phyloP scores from a whole-genome alignment of 1,284 basidiomycete genomes.

The Malassezia pachydermatis region DNA sequence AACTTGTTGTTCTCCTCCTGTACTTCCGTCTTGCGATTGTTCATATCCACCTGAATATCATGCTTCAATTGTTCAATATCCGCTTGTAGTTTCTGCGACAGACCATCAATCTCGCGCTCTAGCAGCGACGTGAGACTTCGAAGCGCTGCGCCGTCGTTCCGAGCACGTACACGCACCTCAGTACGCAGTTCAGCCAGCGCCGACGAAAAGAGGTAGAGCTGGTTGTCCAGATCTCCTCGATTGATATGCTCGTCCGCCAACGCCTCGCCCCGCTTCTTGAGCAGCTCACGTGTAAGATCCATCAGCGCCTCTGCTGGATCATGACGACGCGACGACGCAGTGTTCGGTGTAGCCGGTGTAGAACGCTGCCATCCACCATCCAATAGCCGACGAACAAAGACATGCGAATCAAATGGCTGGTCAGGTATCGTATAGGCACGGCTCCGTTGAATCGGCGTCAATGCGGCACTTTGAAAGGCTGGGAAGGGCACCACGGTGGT shows the following conservation, averaged over 20 bases:
- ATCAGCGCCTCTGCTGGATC: slow-evolving; percentile 55
- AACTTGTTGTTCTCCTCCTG: slow-evolving; percentile 73
- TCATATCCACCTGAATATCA: slow-evolving; percentile 92
- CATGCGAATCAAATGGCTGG: slow-evolving; percentile 41
- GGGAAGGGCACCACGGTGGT: neutral
- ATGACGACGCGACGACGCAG: slow-evolving; percentile 22
- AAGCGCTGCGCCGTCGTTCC: slow-evolving; percentile 74
- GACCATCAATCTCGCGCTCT: slow-evolving; percentile 73
- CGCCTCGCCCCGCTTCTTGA: slow-evolving; percentile 65
- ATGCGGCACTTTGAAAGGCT: neutral
- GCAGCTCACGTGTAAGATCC: slow-evolving; percentile 69
- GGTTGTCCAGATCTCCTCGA: slow-evolving; percentile 60
- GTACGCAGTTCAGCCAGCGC: slow-evolving; percentile 82
- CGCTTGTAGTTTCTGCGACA: slow-evolving; percentile 87
- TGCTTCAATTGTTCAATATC: slow-evolving; percentile 80
- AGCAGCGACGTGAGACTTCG: slow-evolving; percentile 64
- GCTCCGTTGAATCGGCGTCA: neutral
- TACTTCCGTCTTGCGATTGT: slow-evolving; percentile 85
- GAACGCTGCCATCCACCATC: slow-evolving; percentile 28
- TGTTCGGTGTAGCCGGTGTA: neutral
- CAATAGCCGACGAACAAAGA: slow-evolving; percentile 34
- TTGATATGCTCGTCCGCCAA: slow-evolving; percentile 67
- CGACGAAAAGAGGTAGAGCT: slow-evolving; percentile 90
- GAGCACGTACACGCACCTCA: slow-evolving; percentile 70
- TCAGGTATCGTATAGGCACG: slow-evolving; percentile 8